Evolutionary conservation across 352 stramenopile species (phyloP).

Genomic region (Globisporangium middletonii): DNA sequence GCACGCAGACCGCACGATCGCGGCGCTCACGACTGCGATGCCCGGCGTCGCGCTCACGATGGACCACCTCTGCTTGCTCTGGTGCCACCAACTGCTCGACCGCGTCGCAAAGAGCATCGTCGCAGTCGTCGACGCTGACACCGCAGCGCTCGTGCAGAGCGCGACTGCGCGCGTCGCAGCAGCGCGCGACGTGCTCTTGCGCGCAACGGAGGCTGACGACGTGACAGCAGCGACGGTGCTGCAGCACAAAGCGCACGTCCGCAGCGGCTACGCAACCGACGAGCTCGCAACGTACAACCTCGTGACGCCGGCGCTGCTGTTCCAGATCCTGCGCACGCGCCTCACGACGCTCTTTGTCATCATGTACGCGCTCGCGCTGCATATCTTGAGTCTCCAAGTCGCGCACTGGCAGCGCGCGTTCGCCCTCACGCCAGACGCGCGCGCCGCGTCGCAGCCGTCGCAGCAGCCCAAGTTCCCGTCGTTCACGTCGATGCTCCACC

Average conservation of each 20-base stretch:
- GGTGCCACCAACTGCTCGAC: conserved; percentile 79
- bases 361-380: conserved; percentile 58
- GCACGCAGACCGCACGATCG: conserved; percentile 26
- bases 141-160: conserved; percentile 33
- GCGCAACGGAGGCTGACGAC: conserved; percentile 3
- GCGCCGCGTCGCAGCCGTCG: conserved; percentile 6
- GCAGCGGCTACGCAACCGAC: conserved; percentile 39
- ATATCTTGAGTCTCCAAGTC: conserved; percentile 63
- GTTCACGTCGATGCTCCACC: conserved; percentile 58
- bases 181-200: conserved; percentile 38
- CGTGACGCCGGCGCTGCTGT: conserved; percentile 38
- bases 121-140: conserved; percentile 47
- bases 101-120: conserved; percentile 55
- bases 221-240: conserved; percentile 17
- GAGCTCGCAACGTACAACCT: conserved; percentile 44
- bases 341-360: conserved; percentile 43
- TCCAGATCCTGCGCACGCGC: conserved; percentile 42
- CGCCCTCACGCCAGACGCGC: conserved; percentile 16
- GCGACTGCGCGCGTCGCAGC: conserved; percentile 34
- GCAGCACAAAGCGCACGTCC: conserved; percentile 41
- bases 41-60: conserved; percentile 55
- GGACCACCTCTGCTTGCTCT: conserved; percentile 80
- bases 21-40: conserved; percentile 50
- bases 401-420: conserved; percentile 65
- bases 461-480: conserved; percentile 32